Evolutionary conservation across 2,329 filamentous ascomycete genomes (phyloP), one percentile per base, ranked within the genome.

Genomic region (Fusarium beomiforme): DNA sequence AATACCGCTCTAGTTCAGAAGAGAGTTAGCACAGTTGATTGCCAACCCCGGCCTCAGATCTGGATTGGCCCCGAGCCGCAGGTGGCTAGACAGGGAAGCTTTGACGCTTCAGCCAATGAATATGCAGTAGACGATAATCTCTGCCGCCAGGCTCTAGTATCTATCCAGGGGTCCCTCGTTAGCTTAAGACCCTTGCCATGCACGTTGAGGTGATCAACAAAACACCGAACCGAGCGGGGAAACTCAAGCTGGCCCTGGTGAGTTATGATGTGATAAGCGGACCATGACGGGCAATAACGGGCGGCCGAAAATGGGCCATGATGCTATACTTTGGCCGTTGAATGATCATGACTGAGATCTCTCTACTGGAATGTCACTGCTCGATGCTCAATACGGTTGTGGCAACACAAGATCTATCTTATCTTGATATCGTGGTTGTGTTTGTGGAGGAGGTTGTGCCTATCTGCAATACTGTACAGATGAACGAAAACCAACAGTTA

Each of bases 1-100:
- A 2, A 6, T 4, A 3, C 5, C 8, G 17, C 5, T 13, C 50
- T 65, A 55, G 14, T 11, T 37, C 64, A 2, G 10, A 42, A 55
- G 2, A 4, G 16, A 39, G 14, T 51, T 71, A 59, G 68, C 6
- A 9, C 10, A 4, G 16, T 31, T 74, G 67, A 51, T 57, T 62
- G 60, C 65, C 31, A 71, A 59, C 71, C 80, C 80, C 77, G 69
- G 78, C 73, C 76, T 67, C 73, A 76, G 76, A 78, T 78, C 78
- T 75, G 80, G 82, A 83, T 83, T 84, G 82, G 82, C 77, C 80
- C 75, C 69, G 59, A 67, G 75, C 75, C 66, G 62, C 73, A 75
- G 67, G 71, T 73, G 61, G 51, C 49, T 55, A 36, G 49, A 67
- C 71, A 75, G 60, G 73, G 73, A 11, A 39, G 5, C 3, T 24